Percentiles rank a stretch among this genome's conserved stretches.
Conservation (phyloP, 176 grass and related monocot species). For the Carex myosuroides region DNA sequence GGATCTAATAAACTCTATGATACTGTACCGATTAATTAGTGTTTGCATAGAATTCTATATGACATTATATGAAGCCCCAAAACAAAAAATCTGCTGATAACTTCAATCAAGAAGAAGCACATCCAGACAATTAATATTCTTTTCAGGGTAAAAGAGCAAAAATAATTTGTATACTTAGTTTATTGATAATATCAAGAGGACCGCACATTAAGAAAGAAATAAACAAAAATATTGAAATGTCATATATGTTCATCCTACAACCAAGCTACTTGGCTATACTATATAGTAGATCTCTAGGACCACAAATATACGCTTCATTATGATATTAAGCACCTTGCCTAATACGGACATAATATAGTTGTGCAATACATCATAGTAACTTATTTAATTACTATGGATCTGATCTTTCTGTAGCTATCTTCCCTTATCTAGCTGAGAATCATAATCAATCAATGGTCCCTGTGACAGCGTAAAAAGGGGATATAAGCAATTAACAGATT, state of each 20-base stretch:
- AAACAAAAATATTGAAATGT: neutral
- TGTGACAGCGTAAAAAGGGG: conserved; percentile 20
- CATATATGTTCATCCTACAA: neutral
- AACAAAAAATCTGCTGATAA: neutral
- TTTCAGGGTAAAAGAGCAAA: neutral
- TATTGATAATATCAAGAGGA: neutral
- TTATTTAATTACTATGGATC: conserved; percentile 17
- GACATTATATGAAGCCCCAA: neutral
- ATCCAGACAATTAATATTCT: neutral
- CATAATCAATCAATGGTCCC: conserved; percentile 14
- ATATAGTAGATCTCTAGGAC: conserved; percentile 17
- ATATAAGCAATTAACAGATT: conserved; percentile 4
- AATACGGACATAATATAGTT: conserved; percentile 1
- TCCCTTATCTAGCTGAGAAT: conserved; percentile 1
- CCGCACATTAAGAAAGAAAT: neutral
- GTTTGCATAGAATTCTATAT: neutral
- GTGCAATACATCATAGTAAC: conserved; percentile 10
- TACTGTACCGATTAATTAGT: neutral
- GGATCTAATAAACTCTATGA: neutral
- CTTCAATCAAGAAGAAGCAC: neutral
- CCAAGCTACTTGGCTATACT: neutral
- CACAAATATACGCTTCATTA: conserved; percentile 18
- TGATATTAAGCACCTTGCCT: neutral
- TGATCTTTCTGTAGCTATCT: neutral
- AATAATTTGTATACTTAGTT: neutral